Conservation (phyloP, 2,329 filamentous ascomycete genomes). For the Sarocladium kiliense region DNA sequence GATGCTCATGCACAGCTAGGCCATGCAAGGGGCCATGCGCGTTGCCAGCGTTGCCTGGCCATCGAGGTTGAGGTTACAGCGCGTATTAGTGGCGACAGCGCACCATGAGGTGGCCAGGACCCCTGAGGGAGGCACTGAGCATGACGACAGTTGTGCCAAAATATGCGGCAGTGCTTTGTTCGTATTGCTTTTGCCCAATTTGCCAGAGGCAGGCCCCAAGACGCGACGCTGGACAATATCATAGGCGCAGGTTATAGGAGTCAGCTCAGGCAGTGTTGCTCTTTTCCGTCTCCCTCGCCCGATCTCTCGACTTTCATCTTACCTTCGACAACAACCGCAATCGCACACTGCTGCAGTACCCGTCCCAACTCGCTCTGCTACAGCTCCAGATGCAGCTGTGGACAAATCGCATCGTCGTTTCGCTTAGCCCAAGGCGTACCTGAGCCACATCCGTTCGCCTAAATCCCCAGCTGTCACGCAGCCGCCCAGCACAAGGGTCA, state of each 20-base stretch:
- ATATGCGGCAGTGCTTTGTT: background rate
- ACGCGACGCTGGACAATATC: too few relatives aligned
- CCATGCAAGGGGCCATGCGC: background rate
- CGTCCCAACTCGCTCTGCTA: background rate
- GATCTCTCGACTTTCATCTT: background rate
- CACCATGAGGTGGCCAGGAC: background rate
- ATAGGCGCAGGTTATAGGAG: background rate
- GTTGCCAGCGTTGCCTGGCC: constrained; percentile 5
- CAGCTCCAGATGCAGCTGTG: background rate
- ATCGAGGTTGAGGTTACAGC: background rate
- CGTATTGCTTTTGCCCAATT: background rate
- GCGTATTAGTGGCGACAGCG: background rate
- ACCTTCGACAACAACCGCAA: background rate
- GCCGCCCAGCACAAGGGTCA: background rate
- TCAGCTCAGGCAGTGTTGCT: background rate
- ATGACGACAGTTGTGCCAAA: background rate
- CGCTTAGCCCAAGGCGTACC: background rate
- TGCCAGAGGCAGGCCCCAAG: background rate
- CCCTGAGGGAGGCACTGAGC: background rate
- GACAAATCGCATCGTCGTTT: background rate
- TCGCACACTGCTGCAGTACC: background rate
- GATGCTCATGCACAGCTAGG: background rate
- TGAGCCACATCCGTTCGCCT: background rate
- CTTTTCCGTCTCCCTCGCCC: background rate
- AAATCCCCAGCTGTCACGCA: background rate